Evolutionary conservation across 148 eudicot genomes (phyloP), one percentile per base, ranked within the genome.

Genomic region (Vaccinium darrowii): DNA sequence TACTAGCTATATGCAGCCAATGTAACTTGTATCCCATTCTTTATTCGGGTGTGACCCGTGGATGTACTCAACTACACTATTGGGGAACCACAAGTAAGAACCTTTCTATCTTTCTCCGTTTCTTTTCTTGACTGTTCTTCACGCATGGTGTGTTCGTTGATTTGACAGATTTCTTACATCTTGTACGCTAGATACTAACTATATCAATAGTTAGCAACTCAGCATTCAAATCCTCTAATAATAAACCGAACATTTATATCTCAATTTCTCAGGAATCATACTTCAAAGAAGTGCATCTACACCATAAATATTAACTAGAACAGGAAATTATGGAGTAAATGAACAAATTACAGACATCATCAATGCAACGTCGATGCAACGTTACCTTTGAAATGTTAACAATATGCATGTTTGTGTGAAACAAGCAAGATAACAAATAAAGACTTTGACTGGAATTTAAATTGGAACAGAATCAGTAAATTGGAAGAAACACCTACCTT

Each of bases 351-450:
- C 6, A 60, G 63, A 51, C 3, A 33, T 76, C 25, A 75, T 72
- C 74, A 62, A 25, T 23, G 27, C 73, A 71, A 71, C 49, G 5
- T 18, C 36, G 58, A 82, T 82, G 76, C 84, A 51, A 1, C n/a
- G 30, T 8, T 84, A 90, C 93, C 93, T 92, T 87, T 87, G 90
- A 86, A 83, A 88, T 25, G 82, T 92, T 89, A 47, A 90, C 89
- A 80, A 90, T 91, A 88, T 86, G 85, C 25, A 65, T 12, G 57
- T 84, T 88, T 27, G 72, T 84, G 90, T 84, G 83, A 85, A 56
- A 50, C 33, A 81, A 71, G 62, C 51, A 58, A 84, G 25, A 60
- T 73, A 33, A 27, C 14, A 85, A 57, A 54, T 27, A 7, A 50
- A 60, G 21, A 67, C 5, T 19, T 19, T 19, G 50, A 12, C 60